phyloP scores from a whole-genome alignment of 306 rosid species.

The Aeschynomene evenia region DNA sequence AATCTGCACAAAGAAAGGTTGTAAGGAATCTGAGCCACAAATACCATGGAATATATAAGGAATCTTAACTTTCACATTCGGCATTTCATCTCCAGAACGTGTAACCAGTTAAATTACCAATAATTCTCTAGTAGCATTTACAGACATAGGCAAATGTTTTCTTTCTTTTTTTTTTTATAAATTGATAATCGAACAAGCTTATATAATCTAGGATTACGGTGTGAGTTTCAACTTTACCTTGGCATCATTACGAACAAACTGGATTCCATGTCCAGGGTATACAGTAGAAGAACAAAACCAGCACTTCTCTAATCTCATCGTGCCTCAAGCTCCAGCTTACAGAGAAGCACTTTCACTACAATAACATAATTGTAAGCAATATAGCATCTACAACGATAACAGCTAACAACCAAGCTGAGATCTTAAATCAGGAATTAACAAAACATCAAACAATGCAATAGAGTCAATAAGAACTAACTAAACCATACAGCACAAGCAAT shows the following conservation, averaged over 20 bases:
- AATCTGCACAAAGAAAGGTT: slow-evolving; percentile 43
- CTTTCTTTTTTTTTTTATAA: too few species aligned
- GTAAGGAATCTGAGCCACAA: slow-evolving; percentile 3
- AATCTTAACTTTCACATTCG: not conserved
- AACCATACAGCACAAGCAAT: not conserved
- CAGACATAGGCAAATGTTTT: too few species aligned
- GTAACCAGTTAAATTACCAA: not conserved
- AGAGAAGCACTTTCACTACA: not conserved
- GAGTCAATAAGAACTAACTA: not conserved
- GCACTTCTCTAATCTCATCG: slow-evolving; percentile 92
- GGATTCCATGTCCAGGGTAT: slow-evolving; percentile 93
- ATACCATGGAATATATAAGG: not conserved
- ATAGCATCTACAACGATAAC: not conserved
- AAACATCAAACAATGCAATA: not conserved
- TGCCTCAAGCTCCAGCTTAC: slow-evolving; percentile 24
- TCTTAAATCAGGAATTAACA: not conserved
- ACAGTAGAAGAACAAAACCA: slow-evolving; percentile 91
- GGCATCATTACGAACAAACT: slow-evolving; percentile 88
- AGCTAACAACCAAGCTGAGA: not conserved
- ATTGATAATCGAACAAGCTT: not conserved
- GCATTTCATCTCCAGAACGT: not conserved
- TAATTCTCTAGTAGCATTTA: not conserved
- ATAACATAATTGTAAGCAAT: not conserved
- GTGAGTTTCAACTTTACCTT: slow-evolving; percentile 43
- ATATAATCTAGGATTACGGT: not conserved